These are phyloP conservation scores for Kitagawia praeruptora DNA, from an alignment of 129 eudicot species.

Conservation along the genomic window DNA sequence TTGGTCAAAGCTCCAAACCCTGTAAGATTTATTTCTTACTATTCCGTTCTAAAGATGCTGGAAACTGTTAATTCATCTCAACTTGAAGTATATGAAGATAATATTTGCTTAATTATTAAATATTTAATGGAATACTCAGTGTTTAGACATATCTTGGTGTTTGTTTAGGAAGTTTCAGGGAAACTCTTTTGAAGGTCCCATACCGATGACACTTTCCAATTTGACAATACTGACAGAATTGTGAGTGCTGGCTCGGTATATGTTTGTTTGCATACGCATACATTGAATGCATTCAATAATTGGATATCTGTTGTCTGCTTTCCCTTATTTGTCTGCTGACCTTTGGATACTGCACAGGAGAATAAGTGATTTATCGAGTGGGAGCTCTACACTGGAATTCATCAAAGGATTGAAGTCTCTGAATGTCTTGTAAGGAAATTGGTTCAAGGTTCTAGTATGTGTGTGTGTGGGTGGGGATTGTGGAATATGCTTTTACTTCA, in stretches of 20 bases:
- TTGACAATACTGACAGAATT: slow-evolving; percentile 44
- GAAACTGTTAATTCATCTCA: not conserved
- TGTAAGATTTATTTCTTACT: slow-evolving; percentile 32
- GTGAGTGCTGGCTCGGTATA: slow-evolving; percentile 28
- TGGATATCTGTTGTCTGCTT: not conserved
- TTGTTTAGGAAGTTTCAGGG: slow-evolving; percentile 67
- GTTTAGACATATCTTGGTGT: slow-evolving; percentile 4
- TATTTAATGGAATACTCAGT: not conserved
- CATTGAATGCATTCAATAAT: not conserved
- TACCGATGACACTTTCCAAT: slow-evolving; percentile 63
- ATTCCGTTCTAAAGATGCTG: not conserved
- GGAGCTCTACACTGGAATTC: slow-evolving; percentile 61
- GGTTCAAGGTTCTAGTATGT: not conserved
- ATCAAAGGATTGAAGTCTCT: slow-evolving; percentile 43
- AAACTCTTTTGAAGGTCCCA: slow-evolving; percentile 68
- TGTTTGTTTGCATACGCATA: not conserved
- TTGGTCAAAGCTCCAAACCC: slow-evolving; percentile 39
- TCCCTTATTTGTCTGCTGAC: not conserved
- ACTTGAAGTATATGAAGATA: not conserved
- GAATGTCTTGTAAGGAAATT: slow-evolving; percentile 39
- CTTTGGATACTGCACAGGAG: slow-evolving; percentile 39
- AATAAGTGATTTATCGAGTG: slow-evolving; percentile 63
- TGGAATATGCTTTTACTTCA: not conserved
- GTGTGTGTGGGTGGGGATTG: not conserved
- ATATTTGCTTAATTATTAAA: not conserved